Conservation (phyloP, 1,284 basidiomycete species). For the Leccinum holopus region DNA sequence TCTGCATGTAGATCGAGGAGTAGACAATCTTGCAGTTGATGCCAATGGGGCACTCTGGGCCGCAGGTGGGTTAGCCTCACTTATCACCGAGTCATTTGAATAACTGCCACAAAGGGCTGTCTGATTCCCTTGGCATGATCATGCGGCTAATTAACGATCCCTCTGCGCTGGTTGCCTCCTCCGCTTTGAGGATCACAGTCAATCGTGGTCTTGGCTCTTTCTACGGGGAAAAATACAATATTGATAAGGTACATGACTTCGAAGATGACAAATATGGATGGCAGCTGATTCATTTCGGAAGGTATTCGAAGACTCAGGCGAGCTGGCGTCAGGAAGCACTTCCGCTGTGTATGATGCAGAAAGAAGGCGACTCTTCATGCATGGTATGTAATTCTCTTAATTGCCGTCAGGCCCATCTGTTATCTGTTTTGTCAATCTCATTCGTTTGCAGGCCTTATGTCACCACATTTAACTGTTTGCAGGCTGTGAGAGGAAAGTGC, state of each 20-base stretch:
- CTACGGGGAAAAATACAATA: slow-evolving; percentile 62
- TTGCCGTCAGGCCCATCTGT: slow-evolving; percentile 7
- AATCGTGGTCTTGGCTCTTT: slow-evolving; percentile 52
- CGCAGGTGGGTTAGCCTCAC: slow-evolving; percentile 42
- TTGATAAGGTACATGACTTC: slow-evolving; percentile 50
- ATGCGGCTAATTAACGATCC: slow-evolving; percentile 42
- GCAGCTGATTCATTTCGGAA: slow-evolving; percentile 25
- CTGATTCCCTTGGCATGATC: slow-evolving; percentile 27
- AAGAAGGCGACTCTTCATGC: slow-evolving; percentile 52
- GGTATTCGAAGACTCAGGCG: slow-evolving; percentile 67
- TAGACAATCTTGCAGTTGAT: slow-evolving; percentile 62
- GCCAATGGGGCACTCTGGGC: slow-evolving; percentile 56
- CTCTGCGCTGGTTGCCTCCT: slow-evolving; percentile 41
- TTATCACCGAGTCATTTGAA: slow-evolving; percentile 6
- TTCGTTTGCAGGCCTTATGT: slow-evolving; percentile 29
- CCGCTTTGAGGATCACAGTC: slow-evolving; percentile 51
- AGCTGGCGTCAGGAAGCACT: slow-evolving; percentile 52
- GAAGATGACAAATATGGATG: not conserved
- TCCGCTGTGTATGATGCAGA: slow-evolving; percentile 51
- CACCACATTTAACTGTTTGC: slow-evolving; percentile 36
- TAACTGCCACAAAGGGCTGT: slow-evolving; percentile 27
- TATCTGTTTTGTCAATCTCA: slow-evolving; percentile 3
- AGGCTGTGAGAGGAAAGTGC: slow-evolving; percentile 15
- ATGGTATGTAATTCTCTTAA: slow-evolving; percentile 40
- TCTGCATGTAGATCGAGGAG: slow-evolving; percentile 38